Base-by-base conservation (phyloP, 208 protist genomes). In the Crithidia bombi region DNA sequence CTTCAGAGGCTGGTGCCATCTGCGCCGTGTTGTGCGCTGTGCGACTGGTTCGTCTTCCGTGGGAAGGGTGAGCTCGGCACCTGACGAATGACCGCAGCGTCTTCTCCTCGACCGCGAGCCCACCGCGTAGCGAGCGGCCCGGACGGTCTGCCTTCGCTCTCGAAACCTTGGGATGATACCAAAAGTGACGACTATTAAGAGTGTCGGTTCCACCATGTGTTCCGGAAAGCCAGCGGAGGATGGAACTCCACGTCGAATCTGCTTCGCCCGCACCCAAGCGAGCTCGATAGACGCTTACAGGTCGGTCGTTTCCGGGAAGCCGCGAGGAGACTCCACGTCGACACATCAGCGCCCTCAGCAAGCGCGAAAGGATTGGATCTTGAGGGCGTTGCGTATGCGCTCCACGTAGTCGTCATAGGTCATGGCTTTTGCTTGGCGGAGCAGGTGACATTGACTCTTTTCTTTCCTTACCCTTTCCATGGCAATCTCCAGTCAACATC, bases 141-240 rank as follows among this genome's bases (percentile, higher is more conserved):
- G 33, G 33, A 7, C 30, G 54, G 54, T 28, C 35, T 33, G 35
- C 3, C 17, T 59, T 33, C 33, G 33, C 43, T 17, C 43, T 59
- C 33, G 43, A 28, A 14, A n/a, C 10, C 54, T 59, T 59, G 7
- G 54, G 35, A 43, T 19, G 15, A 43, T 43, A 59, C 54, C 35
- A 59, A 59, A 44, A 44, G 28, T 59, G n/a, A n/a, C 54, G 35
- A 59, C 54, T 19, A 59, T 59, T 6, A 39, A 21, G 25, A 43
- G 54, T 25, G 54, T 44, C 7, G 35, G 33, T 7, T 26, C 54
- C 35, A 59, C 54, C 54, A 59, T 28, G 54, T 43, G 33, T n/a
- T 39, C 54, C 54, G n/a, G 33, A 21, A 43, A 19, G 35, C 54
- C 3, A n/a, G 28, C n/a, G 33, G 35, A 3, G 54, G 54, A 23